Evolutionary conservation across 2,329 filamentous ascomycete genomes (phyloP).

Genomic region (Amauroascus niger): DNA sequence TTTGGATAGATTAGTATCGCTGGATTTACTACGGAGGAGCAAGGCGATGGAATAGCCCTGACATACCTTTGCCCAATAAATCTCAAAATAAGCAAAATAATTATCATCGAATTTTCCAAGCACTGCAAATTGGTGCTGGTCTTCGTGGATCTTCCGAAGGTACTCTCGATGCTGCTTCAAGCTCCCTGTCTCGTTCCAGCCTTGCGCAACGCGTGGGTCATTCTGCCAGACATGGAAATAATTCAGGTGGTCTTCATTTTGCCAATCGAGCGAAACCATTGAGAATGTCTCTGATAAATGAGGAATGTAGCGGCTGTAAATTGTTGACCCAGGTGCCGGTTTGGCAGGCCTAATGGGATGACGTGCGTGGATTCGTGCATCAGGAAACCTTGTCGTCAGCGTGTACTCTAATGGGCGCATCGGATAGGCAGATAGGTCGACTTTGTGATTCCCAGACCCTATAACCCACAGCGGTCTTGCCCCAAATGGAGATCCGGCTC

Average conservation of each 20-base stretch:
- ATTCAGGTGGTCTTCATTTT: constrained; percentile 52
- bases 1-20: constrained; percentile 18
- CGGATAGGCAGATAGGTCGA: constrained; percentile 24
- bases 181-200: constrained; percentile 71
- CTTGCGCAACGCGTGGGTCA: constrained; percentile 67
- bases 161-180: constrained; percentile 66
- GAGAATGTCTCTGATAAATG: constrained; percentile 67
- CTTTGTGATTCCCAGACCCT: constrained; percentile 28
- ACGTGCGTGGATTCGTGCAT: constrained; percentile 48
- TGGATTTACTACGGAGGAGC: too few species aligned
- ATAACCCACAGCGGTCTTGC: constrained; percentile 54
- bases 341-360: constrained; percentile 65
- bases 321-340: constrained; percentile 57
- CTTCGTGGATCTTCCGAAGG: constrained; percentile 56
- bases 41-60: too few species aligned
- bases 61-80: constrained; percentile 63
- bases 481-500: constrained; percentile 58
- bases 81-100: constrained; percentile 67
- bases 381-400: constrained; percentile 42
- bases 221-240: constrained; percentile 77
- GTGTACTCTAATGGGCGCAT: constrained; percentile 29
- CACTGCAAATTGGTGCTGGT: constrained; percentile 61
- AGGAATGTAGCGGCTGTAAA: constrained; percentile 71
- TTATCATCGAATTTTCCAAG: constrained; percentile 62
- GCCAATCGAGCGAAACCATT: constrained; percentile 62